These are phyloP conservation scores for Hypomontagnella monticulosa DNA, from an alignment of 495 filamentous ascomycete species.

Conservation along the genomic window DNA sequence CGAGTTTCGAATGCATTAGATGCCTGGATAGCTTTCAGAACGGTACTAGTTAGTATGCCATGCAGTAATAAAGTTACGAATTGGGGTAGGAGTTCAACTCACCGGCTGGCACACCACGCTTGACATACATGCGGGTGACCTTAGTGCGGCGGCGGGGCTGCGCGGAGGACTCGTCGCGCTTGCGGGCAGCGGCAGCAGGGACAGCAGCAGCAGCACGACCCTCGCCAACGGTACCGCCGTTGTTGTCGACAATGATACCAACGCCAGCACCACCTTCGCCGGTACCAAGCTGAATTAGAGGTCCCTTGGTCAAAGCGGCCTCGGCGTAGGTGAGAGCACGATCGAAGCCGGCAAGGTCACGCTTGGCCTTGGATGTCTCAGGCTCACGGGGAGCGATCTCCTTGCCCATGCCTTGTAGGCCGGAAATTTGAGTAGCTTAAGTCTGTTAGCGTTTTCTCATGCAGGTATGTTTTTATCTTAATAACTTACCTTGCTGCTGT, in stretches of 20 bases:
- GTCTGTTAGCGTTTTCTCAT: conserved; percentile 18
- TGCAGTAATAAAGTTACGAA: neutral
- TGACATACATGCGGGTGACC: conserved; percentile 62
- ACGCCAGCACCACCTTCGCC: conserved; percentile 59
- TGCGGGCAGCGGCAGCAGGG: conserved; percentile 24
- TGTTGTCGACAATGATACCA: conserved; percentile 60
- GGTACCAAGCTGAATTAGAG: conserved; percentile 58
- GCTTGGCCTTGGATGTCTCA: conserved; percentile 42
- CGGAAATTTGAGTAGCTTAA: conserved; percentile 51
- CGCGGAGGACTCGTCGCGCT: conserved; percentile 48
- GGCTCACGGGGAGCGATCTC: conserved; percentile 56
- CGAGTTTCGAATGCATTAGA: conserved; percentile 43
- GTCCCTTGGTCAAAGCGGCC: conserved; percentile 57
- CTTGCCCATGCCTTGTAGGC: conserved; percentile 61
- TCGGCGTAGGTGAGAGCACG: conserved; percentile 58
- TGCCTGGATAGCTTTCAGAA: conserved; percentile 48
- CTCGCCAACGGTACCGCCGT: conserved; percentile 34
- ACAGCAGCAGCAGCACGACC: conserved; percentile 7
- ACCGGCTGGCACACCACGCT: conserved; percentile 56
- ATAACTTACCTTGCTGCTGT: conserved; percentile 48
- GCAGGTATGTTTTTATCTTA: neutral
- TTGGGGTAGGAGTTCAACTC: conserved; percentile 31
- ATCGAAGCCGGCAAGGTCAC: conserved; percentile 60
- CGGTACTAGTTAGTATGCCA: conserved; percentile 27
- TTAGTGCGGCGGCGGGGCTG: conserved; percentile 50